Evolutionary conservation across 2,329 filamentous ascomycete genomes (phyloP).

Genomic region (Westerdykella sp.): DNA sequence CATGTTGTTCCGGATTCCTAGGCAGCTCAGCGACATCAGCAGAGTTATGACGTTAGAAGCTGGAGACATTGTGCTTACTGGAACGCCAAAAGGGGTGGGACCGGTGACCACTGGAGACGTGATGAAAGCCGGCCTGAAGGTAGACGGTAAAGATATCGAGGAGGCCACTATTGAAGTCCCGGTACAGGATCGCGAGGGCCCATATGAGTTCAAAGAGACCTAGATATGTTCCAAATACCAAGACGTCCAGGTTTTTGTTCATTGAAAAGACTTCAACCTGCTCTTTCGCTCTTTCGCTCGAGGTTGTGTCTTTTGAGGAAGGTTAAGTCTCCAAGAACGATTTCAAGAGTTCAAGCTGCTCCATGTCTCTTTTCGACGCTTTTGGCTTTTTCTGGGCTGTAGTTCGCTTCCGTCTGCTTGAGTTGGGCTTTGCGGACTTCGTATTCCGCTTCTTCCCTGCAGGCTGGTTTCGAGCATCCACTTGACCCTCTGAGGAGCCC

Average conservation of each 20-base stretch:
- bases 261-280: no score
- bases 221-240: constrained; percentile 16
- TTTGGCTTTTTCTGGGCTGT: no score
- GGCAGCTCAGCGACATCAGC: constrained; percentile 84
- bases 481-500: no score
- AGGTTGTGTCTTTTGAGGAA: no score
- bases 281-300: no score
- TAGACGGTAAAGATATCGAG: constrained; percentile 74
- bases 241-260: no score
- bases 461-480: neutral
- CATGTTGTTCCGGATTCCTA: constrained; percentile 88
- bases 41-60: constrained; percentile 89
- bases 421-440: no score
- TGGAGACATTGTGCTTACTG: constrained; percentile 92
- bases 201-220: constrained; percentile 63
- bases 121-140: constrained; percentile 74
- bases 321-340: no score
- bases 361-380: no score
- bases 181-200: constrained; percentile 71
- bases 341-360: no score
- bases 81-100: constrained; percentile 93
- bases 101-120: constrained; percentile 78
- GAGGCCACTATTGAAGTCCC: constrained; percentile 78
- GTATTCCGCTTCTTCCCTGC: neutral
- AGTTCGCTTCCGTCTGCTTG: no score